These are phyloP conservation scores for Plasmodium falciparum DNA, from an alignment of 169 alveolate species.

Conservation along the genomic window DNA sequence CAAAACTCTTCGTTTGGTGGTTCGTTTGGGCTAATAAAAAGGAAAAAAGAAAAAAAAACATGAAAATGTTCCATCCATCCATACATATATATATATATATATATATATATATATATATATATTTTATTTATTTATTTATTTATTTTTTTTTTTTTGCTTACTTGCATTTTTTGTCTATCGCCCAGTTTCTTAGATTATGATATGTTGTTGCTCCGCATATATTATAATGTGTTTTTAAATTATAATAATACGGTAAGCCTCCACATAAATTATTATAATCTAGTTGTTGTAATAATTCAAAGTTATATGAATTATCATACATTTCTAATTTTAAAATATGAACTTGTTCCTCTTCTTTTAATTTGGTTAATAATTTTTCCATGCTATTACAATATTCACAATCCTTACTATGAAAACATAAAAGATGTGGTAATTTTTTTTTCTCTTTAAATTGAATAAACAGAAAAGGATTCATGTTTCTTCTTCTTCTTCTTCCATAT, in stretches of 20 bases:
- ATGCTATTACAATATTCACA: constrained; percentile 84
- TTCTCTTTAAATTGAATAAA: constrained; percentile 56
- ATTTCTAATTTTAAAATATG: constrained; percentile 40
- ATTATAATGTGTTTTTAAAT: constrained; percentile 80
- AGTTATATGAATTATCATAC: constrained; percentile 34
- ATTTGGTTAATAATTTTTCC: constrained; percentile 32
- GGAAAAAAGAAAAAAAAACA: too few species aligned
- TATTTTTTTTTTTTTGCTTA: constrained; percentile 2
- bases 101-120: too few species aligned
- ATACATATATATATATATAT: too few species aligned
- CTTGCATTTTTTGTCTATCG: constrained; percentile 79
- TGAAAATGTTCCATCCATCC: too few species aligned
- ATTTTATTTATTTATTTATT: too few species aligned
- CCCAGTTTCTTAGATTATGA: constrained; percentile 85
- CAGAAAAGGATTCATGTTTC: background rate
- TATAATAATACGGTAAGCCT: constrained; percentile 90
- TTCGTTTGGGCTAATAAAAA: constrained; percentile 50
- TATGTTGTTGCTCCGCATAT: constrained; percentile 89
- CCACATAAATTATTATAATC: constrained; percentile 83
- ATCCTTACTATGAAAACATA: constrained; percentile 83
- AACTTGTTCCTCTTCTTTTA: constrained; percentile 54
- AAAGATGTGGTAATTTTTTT: constrained; percentile 81
- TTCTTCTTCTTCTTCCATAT: constrained; percentile 6
- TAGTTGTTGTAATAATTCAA: constrained; percentile 82
- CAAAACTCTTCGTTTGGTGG: constrained; percentile 64